Evolutionary conservation across 2,329 filamentous ascomycete genomes (phyloP).

Genomic region (Pseudogymnoascus sp.): DNA sequence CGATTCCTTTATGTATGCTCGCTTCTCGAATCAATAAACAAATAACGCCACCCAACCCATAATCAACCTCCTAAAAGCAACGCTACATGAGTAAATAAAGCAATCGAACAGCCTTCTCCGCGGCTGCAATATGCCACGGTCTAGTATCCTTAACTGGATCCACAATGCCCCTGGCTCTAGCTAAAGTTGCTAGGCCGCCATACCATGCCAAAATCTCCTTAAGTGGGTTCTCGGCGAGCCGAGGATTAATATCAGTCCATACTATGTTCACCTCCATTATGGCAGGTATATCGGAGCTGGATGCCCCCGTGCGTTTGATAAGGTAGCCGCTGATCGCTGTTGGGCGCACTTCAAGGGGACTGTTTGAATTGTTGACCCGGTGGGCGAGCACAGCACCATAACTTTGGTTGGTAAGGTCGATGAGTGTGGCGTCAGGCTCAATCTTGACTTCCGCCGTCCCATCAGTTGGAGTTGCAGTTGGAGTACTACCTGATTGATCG

Average conservation of each 20-base stretch:
- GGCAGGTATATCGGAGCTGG: conserved; percentile 48
- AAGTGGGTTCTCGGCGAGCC: conserved; percentile 31
- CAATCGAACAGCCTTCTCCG: conserved; percentile 58
- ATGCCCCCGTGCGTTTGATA: conserved; percentile 52
- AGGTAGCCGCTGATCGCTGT: conserved; percentile 58
- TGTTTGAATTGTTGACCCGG: conserved; percentile 51
- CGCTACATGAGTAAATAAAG: conserved; percentile 56
- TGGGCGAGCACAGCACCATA: conserved; percentile 68
- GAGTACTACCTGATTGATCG: conserved; percentile 42
- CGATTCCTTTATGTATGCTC: neutral
- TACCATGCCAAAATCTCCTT: conserved; percentile 65
- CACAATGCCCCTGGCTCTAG: conserved; percentile 56
- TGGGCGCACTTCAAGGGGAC: conserved; percentile 46
- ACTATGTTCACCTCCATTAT: conserved; percentile 58
- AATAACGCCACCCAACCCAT: neutral
- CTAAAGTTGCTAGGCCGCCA: conserved; percentile 59
- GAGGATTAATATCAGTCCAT: conserved; percentile 34
- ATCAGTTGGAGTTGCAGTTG: conserved; percentile 26
- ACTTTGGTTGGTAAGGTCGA: conserved; percentile 66
- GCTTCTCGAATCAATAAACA: neutral
- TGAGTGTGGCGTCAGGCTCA: conserved; percentile 59
- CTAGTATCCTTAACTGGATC: conserved; percentile 52
- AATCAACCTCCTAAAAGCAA: conserved; percentile 1
- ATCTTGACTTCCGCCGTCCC: conserved; percentile 39
- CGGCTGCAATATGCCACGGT: conserved; percentile 71